Evolutionary conservation across 352 stramenopile genomes (phyloP), one percentile per base, ranked within the genome.

Genomic region (Pythium dissotocum): DNA sequence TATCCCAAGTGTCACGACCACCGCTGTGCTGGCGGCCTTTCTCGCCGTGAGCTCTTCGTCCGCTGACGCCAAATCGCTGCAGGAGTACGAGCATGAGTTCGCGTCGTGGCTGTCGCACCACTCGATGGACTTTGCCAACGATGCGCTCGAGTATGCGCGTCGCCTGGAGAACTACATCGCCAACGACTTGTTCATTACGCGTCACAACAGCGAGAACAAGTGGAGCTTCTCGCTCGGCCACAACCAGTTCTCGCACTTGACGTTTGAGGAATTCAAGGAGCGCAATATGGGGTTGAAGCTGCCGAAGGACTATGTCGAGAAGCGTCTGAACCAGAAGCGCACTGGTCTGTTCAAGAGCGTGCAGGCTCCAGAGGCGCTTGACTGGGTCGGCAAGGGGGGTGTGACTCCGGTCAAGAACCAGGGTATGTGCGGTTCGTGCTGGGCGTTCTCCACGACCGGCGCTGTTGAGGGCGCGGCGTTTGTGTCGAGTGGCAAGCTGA

Each of bases 351-450:
- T 77, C 6, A 63, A 55, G 21, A 38, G 71, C 38, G 61, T 72
- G 40, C 56, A 92, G 5, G 70, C 95, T 13, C 88, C 94, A 0
- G 76, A 91, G 1, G 71, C 79, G n/a, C 76, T 99, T 26, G 95
- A 99, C 80, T 99, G 98, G 98, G 71, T 88, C 52, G 64, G 75
- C 10, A 93, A 98, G 72, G 98, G 97, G 54, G 94, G 80, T n/a
- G 94, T 99, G 8, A 98, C 96, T 12, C 78, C 81, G 5, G 91
- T 99, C 12, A 99, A 99, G 77, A 98, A 99, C 82, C 97, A 99
- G 75, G 97, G 93, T 12, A 75, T 84, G 42, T 99, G 97, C 72
- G 96, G 97, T 21, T 97, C 91, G 38, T 99, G 97, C 83, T 99
- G 97, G 97, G 94, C 95, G 8, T 99, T 99, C 79, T 98, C 94